Evolutionary conservation across 805 yeast species (phyloP).

Genomic region (Isabelozyma rhagii): DNA sequence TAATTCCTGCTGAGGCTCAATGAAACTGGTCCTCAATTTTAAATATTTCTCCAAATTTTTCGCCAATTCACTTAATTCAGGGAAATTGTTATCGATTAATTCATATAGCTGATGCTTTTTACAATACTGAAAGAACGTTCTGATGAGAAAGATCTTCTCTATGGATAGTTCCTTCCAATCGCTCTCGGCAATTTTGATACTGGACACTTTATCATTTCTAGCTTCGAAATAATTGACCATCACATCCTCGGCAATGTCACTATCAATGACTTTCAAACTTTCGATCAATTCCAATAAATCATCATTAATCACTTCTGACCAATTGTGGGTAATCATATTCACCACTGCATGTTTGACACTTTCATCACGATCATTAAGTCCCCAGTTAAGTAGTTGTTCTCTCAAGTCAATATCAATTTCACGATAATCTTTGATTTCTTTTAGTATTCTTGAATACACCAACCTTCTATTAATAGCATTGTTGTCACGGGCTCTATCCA

Average conservation of each 20-base stretch:
- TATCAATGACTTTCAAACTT: conserved; percentile 64
- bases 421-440: conserved; percentile 61
- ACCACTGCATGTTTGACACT: conserved; percentile 69
- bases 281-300: conserved; percentile 73
- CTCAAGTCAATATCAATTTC: conserved; percentile 52
- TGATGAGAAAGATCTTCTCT: conserved; percentile 70
- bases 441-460: conserved; percentile 65
- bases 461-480: conserved; percentile 69
- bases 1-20: conserved; percentile 18
- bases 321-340: conserved; percentile 62
- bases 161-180: conserved; percentile 70
- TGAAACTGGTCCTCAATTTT: conserved; percentile 35
- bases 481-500: conserved; percentile 81
- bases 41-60: conserved; percentile 56
- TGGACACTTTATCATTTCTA: conserved; percentile 60
- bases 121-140: conserved; percentile 67
- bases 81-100: conserved; percentile 64
- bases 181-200: conserved; percentile 58
- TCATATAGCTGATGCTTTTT: conserved; percentile 48
- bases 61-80: conserved; percentile 75
- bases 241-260: conserved; percentile 65
- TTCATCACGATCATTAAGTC: conserved; percentile 81
- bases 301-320: conserved; percentile 69
- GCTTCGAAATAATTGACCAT: conserved; percentile 59
- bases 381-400: conserved; percentile 74